Conservation (phyloP, 148 eudicot species). For the Rhododendron ferrugineum region DNA sequence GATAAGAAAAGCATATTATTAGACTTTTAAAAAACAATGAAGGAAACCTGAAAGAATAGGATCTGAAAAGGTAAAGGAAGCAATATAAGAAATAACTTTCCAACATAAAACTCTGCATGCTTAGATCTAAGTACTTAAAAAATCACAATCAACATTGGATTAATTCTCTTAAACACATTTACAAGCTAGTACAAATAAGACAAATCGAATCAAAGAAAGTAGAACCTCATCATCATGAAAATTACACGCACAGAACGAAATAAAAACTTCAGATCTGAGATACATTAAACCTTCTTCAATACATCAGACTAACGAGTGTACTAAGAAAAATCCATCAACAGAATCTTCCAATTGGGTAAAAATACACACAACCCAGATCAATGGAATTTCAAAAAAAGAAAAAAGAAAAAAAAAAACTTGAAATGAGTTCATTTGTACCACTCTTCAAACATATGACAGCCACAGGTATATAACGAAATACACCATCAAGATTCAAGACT, state of each 20-base stretch:
- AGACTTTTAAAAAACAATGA: not conserved
- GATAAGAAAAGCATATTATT: not conserved
- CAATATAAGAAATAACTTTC: not conserved
- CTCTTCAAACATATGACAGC: not conserved
- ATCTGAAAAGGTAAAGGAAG: not conserved
- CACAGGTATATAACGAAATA: not conserved
- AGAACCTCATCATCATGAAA: not conserved
- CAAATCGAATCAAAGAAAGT: not conserved
- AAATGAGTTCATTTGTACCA: not conserved
- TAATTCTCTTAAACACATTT: not conserved
- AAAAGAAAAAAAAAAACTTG: not conserved
- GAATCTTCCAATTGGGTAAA: not conserved
- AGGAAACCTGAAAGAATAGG: not conserved
- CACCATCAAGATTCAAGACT: not conserved
- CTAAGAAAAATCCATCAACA: not conserved
- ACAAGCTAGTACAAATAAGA: not conserved
- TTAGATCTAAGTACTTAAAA: not conserved
- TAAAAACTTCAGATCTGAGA: not conserved
- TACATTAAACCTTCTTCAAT: not conserved
- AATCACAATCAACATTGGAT: not conserved
- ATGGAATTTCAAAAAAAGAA: not conserved
- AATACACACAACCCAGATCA: not conserved
- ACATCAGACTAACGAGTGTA: not conserved
- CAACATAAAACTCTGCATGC: not conserved
- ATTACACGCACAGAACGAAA: not conserved